phyloP scores from a whole-genome alignment of 2,329 filamentous ascomycete genomes.

The Fusarium albosuccineum region DNA sequence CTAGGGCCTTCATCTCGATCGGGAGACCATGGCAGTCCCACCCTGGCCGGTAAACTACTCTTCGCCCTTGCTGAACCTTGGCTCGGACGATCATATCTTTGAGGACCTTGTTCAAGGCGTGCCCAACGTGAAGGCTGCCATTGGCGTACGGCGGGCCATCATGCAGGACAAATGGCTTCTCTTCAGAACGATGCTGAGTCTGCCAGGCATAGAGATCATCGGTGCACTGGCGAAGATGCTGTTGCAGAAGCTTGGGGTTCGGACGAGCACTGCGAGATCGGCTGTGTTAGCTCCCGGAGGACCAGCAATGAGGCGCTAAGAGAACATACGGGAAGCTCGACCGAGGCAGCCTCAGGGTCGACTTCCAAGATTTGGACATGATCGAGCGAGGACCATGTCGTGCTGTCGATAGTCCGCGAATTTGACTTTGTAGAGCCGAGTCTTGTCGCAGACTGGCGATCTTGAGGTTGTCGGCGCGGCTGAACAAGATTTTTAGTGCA shows the following conservation, averaged over 20 bases:
- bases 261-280: constrained; percentile 62
- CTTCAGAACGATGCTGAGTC: constrained; percentile 65
- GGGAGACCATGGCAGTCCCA: constrained; percentile 99
- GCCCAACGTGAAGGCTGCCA: constrained; percentile 89
- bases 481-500: constrained; percentile 44
- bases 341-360: constrained; percentile 80
- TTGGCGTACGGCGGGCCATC: constrained; percentile 99
- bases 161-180: constrained; percentile 82
- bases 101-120: constrained; percentile 95
- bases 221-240: constrained; percentile 81
- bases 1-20: constrained; percentile 95
- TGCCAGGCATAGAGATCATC: constrained; percentile 95
- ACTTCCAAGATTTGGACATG: constrained; percentile 75
- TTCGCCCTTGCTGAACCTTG: constrained; percentile 78
- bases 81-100: constrained; percentile 93
- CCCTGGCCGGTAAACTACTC: constrained; percentile 86
- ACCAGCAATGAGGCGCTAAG: neutral
- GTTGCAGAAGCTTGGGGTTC: constrained; percentile 60
- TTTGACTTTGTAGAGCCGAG: constrained; percentile 10
- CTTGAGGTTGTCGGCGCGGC: constrained; percentile 23
- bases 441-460: constrained; percentile 11
- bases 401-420: constrained; percentile 8
- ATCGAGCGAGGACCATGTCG: constrained; percentile 48
- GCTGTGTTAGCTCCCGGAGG: constrained; percentile 35
- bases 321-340: constrained; percentile 76